Conservation (phyloP, 768 basidiomycete genomes). For the Panaeolus cyanescens region DNA sequence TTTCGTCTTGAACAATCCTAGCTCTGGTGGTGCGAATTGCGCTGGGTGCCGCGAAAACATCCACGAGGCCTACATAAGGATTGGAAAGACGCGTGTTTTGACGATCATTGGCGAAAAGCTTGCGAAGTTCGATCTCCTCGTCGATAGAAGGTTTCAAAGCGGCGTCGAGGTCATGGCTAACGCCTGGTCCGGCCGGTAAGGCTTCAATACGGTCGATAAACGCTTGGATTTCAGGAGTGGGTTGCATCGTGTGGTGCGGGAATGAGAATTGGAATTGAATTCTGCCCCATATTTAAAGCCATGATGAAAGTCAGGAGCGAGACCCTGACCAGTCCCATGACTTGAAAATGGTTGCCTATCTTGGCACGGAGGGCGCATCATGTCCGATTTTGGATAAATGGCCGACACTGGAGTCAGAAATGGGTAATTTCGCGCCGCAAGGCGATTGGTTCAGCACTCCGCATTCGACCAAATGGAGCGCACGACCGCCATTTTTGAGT, state of each 20-base stretch:
- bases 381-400: background rate
- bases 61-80: slow-evolving; percentile 61
- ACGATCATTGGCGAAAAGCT: slow-evolving; percentile 56
- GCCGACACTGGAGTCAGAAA: background rate
- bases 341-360: background rate
- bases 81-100: slow-evolving; percentile 43
- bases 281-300: background rate
- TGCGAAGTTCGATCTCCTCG: slow-evolving; percentile 56
- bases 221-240: background rate
- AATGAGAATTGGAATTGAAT: background rate
- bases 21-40: slow-evolving; percentile 50
- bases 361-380: background rate
- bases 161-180: slow-evolving; percentile 39
- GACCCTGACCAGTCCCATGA: background rate
- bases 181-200: background rate
- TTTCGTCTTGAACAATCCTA: slow-evolving; percentile 46
- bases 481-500: too few relatives aligned
- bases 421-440: background rate
- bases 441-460: background rate
- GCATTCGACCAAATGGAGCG: too few relatives aligned
- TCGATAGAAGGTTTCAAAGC: slow-evolving; percentile 57
- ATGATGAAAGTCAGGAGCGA: background rate
- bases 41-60: slow-evolving; percentile 53
- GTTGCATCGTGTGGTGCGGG: background rate
- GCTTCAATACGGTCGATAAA: background rate